Percentiles rank a stretch among this genome's conserved stretches.
phyloP scores from a whole-genome alignment of 2,329 filamentous ascomycete genomes.

The Emmonsia crescens region DNA sequence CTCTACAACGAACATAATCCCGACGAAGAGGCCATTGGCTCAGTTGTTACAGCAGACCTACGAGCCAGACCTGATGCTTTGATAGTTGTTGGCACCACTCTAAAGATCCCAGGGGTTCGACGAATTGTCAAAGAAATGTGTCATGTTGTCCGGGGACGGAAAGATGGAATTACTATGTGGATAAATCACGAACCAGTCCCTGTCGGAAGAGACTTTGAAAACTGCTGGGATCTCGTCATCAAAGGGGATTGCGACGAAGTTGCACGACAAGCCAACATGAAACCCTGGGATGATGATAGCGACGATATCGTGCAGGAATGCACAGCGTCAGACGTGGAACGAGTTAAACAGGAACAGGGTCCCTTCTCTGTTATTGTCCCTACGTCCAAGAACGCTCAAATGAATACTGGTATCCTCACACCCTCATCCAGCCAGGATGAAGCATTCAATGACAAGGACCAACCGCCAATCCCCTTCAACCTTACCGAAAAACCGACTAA shows the following conservation, averaged over 20 bases:
- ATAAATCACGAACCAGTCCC: constrained; percentile 86
- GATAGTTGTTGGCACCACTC: constrained; percentile 86
- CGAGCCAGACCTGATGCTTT: constrained; percentile 79
- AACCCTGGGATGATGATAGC: constrained; percentile 44
- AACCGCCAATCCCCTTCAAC: constrained; percentile 5
- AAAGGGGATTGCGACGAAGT: constrained; percentile 81
- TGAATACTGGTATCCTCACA: constrained; percentile 29
- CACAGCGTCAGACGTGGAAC: constrained; percentile 35
- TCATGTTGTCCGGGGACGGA: constrained; percentile 62
- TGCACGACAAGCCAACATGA: constrained; percentile 57
- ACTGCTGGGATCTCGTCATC: constrained; percentile 88
- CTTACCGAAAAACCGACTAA: background rate
- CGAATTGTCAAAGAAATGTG: constrained; percentile 87
- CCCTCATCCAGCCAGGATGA: constrained; percentile 34
- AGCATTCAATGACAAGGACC: constrained; percentile 17
- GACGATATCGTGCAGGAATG: constrained; percentile 34
- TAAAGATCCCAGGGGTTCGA: constrained; percentile 89
- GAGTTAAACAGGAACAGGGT: constrained; percentile 29
- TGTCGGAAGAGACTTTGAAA: constrained; percentile 70
- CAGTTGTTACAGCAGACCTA: constrained; percentile 76
- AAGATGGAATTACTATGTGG: constrained; percentile 82
- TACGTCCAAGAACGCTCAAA: constrained; percentile 28
- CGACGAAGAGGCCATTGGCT: constrained; percentile 90
- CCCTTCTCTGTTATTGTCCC: constrained; percentile 31
- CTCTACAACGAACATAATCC: constrained; percentile 97